Evolutionary conservation across 345 rosid species (phyloP).

Genomic region (Murraya paniculata): DNA sequence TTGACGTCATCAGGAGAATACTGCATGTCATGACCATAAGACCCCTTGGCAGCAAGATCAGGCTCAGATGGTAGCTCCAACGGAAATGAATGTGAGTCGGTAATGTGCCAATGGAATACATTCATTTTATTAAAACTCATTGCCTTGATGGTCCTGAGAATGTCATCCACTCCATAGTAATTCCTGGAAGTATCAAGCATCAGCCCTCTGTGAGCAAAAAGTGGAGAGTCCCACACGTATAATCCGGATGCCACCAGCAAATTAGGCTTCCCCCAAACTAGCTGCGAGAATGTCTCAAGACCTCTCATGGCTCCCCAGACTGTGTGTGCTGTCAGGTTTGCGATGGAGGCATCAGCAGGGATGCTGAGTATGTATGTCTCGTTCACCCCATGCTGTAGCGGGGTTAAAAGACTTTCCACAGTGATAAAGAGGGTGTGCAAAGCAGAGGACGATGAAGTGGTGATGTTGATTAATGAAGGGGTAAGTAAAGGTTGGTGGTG

Average conservation of each 20-base stretch:
- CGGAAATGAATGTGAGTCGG: conserved; percentile 87
- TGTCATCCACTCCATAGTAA: conserved; percentile 67
- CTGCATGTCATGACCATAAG: conserved; percentile 63
- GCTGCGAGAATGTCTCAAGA: conserved; percentile 82
- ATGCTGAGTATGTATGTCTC: conserved; percentile 67
- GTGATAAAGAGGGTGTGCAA: conserved; percentile 40
- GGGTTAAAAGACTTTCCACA: conserved; percentile 45
- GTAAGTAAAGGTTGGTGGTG: conserved; percentile 45
- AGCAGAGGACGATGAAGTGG: conserved; percentile 31
- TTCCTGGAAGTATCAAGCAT: conserved; percentile 83
- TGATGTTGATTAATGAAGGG: conserved; percentile 33
- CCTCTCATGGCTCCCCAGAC: conserved; percentile 94
- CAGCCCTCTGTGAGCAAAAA: conserved; percentile 71
- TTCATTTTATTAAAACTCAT: conserved; percentile 84
- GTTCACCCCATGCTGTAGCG: conserved; percentile 63
- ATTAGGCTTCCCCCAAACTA: conserved; percentile 62
- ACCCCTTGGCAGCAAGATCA: conserved; percentile 63
- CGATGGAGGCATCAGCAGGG: conserved; percentile 36
- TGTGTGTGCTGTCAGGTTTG: conserved; percentile 47
- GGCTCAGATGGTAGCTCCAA: conserved; percentile 79
- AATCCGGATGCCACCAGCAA: conserved; percentile 47
- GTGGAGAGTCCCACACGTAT: conserved; percentile 48
- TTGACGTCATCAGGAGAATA: conserved; percentile 63
- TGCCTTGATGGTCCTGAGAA: conserved; percentile 58
- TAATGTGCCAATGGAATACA: conserved; percentile 92